phyloP scores from a whole-genome alignment of 768 basidiomycete species.

The Dioszegia hungarica region DNA sequence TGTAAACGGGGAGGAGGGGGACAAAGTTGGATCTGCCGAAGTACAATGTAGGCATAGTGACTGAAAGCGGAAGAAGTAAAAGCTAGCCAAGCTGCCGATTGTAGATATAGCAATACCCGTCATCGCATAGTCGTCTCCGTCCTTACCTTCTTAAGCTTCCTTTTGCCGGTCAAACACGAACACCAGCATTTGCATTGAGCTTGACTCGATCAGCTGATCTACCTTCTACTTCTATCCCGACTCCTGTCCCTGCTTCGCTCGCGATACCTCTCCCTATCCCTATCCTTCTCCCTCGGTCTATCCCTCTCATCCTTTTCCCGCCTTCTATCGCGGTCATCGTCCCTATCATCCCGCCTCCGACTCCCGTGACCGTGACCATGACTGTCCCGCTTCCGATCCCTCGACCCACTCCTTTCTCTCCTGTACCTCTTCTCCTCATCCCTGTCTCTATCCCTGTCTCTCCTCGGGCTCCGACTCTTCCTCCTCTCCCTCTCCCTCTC shows the following conservation, averaged over 20 bases:
- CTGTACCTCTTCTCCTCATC: not conserved
- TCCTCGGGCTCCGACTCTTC: slow-evolving; percentile 9
- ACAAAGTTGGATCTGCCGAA: slow-evolving; percentile 56
- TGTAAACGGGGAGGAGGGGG: slow-evolving; percentile 49
- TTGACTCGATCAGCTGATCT: not conserved
- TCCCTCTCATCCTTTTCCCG: slow-evolving; percentile 11
- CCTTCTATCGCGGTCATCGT: slow-evolving; percentile 8
- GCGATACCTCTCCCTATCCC: slow-evolving; percentile 17
- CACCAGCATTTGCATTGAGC: too few relatives aligned
- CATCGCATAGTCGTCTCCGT: too few relatives aligned
- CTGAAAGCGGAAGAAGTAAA: not conserved
- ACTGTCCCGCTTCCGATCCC: slow-evolving; percentile 7
- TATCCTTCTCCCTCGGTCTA: slow-evolving; percentile 31
- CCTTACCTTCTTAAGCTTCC: too few relatives aligned
- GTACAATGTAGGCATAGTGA: slow-evolving; percentile 49
- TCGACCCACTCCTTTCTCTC: slow-evolving; percentile 4
- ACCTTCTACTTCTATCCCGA: slow-evolving; percentile 50
- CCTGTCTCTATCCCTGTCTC: slow-evolving; percentile 13
- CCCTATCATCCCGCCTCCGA: not conserved
- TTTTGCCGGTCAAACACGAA: too few relatives aligned
- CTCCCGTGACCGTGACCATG: too few relatives aligned
- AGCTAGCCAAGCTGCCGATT: too few relatives aligned
- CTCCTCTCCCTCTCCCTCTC: not conserved
- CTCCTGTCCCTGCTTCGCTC: slow-evolving; percentile 46
- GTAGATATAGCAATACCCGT: too few relatives aligned